Evolutionary conservation across 1,284 basidiomycete species (phyloP), one percentile per base, ranked within the genome.

Genomic region (Trichosporon coremiiforme): DNA sequence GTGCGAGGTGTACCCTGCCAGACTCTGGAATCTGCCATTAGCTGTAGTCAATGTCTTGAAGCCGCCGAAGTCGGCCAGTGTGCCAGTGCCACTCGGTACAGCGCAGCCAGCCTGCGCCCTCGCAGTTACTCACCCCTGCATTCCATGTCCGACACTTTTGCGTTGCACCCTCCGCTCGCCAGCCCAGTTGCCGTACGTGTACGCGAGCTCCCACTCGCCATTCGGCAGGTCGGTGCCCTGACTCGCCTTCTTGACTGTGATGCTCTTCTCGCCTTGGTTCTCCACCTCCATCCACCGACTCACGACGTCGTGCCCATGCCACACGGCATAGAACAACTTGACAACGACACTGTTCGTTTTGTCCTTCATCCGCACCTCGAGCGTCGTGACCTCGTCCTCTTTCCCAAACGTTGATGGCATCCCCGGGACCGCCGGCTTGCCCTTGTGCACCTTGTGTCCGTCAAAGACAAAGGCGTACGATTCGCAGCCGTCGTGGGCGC

Each of bases 121-220:
- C 8, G 10, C 36, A 3, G 2, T 4, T 38, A 64, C 77, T 72
- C 68, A 77, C 77, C 77, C 75, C 69, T 78, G 77, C n/a, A 68
- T 69, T 1, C 78, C 79, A 8, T 62, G 64, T 8, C 73, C 50
- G 6, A 79, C 75, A 15, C 53, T 50, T n/a, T 73, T 66, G 38
- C 77, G 68, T 17, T 70, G 55, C 47, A 68, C 35, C 35, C 64
- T 38, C 4, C 67, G 66, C 68, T 80, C 79, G 64, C 73, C 73
- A 0, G 72, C 73, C 76, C 76, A 77, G 68, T 79, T 76, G 31
- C 79, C 79, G 13, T 65, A 60, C 8, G 75, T 68, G 22, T 76
- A 64, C 20, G 76, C 33, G 70, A 79, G 66, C 25, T 80, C 79
- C 70, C 70, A 74, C 17, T 74, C 74, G 13, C 63, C 72, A 1